Conservation (phyloP, 768 basidiomycete species). For the Leucocoprinus leucothites region DNA sequence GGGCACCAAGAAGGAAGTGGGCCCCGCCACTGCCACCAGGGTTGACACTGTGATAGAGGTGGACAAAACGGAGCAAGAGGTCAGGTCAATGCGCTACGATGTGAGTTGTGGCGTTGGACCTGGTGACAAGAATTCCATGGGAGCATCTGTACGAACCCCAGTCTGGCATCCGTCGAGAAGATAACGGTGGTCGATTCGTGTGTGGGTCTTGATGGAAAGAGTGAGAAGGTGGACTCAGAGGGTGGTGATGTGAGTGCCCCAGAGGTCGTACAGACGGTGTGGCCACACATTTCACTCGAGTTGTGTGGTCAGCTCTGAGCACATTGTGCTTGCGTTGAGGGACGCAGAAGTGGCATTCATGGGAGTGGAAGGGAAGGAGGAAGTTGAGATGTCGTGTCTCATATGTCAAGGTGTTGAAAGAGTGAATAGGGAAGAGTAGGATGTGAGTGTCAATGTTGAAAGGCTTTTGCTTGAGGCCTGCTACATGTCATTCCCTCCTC, state of each 20-base stretch:
- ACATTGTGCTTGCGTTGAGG: conserved; percentile 62
- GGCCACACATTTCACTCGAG: conserved; percentile 66
- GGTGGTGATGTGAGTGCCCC: conserved; percentile 17
- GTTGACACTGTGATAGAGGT: conserved; percentile 69
- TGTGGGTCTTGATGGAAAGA: too few species aligned
- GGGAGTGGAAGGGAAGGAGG: conserved; percentile 24
- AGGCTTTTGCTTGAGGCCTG: conserved; percentile 21
- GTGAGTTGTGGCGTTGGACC: conserved; percentile 73
- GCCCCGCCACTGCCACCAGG: conserved; percentile 62
- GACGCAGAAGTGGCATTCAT: conserved; percentile 44
- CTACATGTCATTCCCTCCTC: too few species aligned
- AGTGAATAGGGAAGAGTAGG: conserved; percentile 61
- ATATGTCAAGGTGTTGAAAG: conserved; percentile 64
- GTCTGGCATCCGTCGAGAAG: not conserved
- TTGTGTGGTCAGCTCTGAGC: conserved; percentile 69
- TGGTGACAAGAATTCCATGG: conserved; percentile 65
- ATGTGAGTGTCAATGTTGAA: conserved; percentile 38
- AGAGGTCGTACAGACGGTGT: conserved; percentile 39
- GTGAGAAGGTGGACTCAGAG: not conserved
- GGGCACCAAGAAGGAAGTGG: conserved; percentile 47
- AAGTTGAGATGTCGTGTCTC: conserved; percentile 72
- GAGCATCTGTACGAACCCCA: conserved; percentile 25
- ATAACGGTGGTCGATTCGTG: too few species aligned
- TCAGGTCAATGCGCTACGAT: conserved; percentile 70
- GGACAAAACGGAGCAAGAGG: conserved; percentile 69